These are phyloP conservation scores for Chrysopogon serrulatus DNA, from an alignment of 176 grass and related monocot genomes.

Conservation along the genomic window DNA sequence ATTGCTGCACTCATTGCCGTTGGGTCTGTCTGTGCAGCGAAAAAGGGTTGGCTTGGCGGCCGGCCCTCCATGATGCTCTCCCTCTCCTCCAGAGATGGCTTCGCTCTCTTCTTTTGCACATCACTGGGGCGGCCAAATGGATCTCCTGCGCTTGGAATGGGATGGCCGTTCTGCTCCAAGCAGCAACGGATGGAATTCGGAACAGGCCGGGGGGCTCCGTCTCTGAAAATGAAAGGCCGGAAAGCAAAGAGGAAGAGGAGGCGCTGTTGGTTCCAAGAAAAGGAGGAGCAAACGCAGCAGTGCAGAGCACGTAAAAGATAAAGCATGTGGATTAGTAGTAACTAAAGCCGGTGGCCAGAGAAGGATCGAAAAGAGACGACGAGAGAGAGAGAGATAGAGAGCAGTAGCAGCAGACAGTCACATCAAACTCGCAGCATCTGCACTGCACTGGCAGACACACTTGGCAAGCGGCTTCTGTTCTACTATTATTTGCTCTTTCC, in stretches of 20 bases:
- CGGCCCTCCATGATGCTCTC: not conserved
- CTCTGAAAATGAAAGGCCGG: not conserved
- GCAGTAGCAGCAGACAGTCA: not conserved
- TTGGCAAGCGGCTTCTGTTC: too few species aligned
- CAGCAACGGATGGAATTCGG: not conserved
- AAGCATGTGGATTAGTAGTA: too few species aligned
- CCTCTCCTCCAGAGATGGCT: not conserved
- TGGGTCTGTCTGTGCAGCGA: not conserved
- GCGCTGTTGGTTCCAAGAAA: not conserved
- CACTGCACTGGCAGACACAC: not conserved
- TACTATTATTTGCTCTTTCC: too few species aligned
- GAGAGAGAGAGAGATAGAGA: not conserved
- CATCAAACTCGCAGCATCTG: not conserved
- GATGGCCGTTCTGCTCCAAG: not conserved
- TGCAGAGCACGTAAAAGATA: not conserved
- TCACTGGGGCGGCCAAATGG: not conserved
- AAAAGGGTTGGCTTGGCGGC: not conserved
- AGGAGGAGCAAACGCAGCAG: not conserved
- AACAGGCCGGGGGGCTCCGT: too few species aligned
- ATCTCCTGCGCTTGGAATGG: not conserved
- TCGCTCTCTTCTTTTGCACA: not conserved
- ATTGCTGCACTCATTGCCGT: constrained; percentile 23
- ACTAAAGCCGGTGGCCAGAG: not conserved
- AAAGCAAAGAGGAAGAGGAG: not conserved
- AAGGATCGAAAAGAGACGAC: not conserved